Evolutionary conservation across 768 basidiomycete genomes (phyloP), one percentile per base, ranked within the genome.

Genomic region (Boletus huronensis): DNA sequence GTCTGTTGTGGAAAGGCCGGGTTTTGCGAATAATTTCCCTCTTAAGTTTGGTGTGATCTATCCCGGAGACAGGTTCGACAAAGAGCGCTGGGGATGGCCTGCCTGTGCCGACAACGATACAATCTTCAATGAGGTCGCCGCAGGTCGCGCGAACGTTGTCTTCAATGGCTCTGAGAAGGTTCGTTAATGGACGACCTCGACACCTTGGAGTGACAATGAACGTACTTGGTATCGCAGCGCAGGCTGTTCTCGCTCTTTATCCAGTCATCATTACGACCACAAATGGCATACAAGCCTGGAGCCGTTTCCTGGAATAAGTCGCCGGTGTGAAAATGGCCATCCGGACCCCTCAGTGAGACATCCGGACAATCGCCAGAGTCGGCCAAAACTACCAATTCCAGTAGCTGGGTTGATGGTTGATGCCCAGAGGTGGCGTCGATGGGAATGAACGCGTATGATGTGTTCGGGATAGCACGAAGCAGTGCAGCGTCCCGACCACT

Each of bases 221-320:
- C 76, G 31, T 70, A 80, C 78, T 82, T 84, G 47, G 89, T 89
- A 63, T 91, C 88, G 63, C 88, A 90, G 48, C 88, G 80, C 57
- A 90, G 72, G 64, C 87, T 84, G 65, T 82, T 87, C 64, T 88
- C 85, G 36, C 83, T 84, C 73, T 90, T 91, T 68, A 91, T 90
- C 89, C 88, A 90, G 69, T 91, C 88, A 61, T 91, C 88, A 56
- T 88, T 82, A 39, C 89, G 81, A 25, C 88, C 89, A 35, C 84
- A 80, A 57, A 79, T 87, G 43, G 82, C 65, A 65, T 85, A 90
- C 60, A 71, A 72, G 0, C 85, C 86, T 1, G 81, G 75, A 2
- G 72, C 59, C 17, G 77, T 74, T 67, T 88, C 83, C 62, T 82
- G 79, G 75, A 90, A 91, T n/a, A 91, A 73, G 68, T 91, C 88